Base-by-base conservation (phyloP, 441 rosid genomes). In the Macaranga tanarius region DNA sequence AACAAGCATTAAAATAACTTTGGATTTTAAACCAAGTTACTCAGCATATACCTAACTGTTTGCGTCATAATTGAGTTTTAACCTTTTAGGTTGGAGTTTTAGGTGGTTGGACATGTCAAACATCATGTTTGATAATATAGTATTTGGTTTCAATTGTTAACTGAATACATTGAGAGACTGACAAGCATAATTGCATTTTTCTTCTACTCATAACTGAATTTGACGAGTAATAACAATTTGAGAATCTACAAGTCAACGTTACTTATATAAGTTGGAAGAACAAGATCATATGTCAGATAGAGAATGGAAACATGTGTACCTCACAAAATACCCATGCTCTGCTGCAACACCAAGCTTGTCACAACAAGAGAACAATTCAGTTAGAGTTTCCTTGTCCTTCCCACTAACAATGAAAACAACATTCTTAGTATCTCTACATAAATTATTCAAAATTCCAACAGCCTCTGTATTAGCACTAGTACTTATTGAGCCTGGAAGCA, bases 381-480 rank as follows among this genome's bases (percentile, higher is more conserved):
- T 80, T 26, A 93, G 79, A 1, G 90, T 89, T 59, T 52, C 77
- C 75, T 84, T 84, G 75, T 86, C 97, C 82, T 85, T 90, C 62
- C 92, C 93, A 60, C 98, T 93, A 55, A 92, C 92, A 31, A 93
- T 85, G 67, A 83, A 92, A 70, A 93, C 97, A n/a, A 88, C 88
- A 75, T 93, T 93, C 79, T 80, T 87, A 62, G 88, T 85, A 65
- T 93, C 96, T 69, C 78, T 81, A 62, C 93, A 87, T 82, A 91
- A 83, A 71, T 73, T 84, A 75, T 90, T 89, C 84, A 93, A 76
- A 62, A 84, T 86, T 13, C 73, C 79, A 31, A 93, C 86, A 10
- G 91, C 89, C 64, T 88, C 89, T 1, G 67, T 5, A 69, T 74
- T 86, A 22, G 94, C 92, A 66, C 75, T 76, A 13, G 79, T 75